Base-by-base conservation (phyloP, 176 grass and related monocot species). In the Saccharum spontaneum region DNA sequence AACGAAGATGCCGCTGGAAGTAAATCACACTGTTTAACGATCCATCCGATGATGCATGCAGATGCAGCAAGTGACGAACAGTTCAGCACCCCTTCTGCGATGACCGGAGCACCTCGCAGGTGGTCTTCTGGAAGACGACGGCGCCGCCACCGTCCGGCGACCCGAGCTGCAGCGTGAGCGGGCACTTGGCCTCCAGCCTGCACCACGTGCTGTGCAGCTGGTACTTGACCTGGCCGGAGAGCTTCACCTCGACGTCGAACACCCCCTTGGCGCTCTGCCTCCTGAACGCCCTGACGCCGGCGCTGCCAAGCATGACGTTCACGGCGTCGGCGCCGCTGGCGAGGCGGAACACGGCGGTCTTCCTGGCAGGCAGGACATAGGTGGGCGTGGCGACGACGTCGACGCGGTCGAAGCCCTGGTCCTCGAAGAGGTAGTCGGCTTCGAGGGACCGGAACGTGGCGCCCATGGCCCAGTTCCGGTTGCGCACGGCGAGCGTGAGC, bases 401-500 rank as follows among this genome's bases (percentile, higher is more conserved):
- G 67, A 86, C 46, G 72, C 75, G 49, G 77, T 91, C 86, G 46
- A 91, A 85, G 4, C 83, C 39, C 77, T 91, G 77, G 18, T 57
- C 36, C 17, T 57, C 55, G 85, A 85, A 91, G 61, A 63, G 83
- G 38, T 83, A 91, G 22, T 76, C 61, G 33, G 79, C 82, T 17
- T 88, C 76, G 77, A 91, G 86, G 59, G 78, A 75, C 30, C 86
- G 67, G 81, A 88, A 68, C 6, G 81, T 33, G 52, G 44, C 76
- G 60, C 28, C 26, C 82, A 89, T 89, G 44, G 80, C 52, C 85
- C 89, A 85, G 78, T 83, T 83, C 6, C 20, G 79, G 81, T 91
- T 91, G 68, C 78, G 71, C 17, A 74, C 86, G 65, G 76, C 41
- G 39, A 91, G 31, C 23, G 70, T 31, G 26, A 88, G 63, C 41